Conservation (phyloP, 2,329 filamentous ascomycete genomes). For the Penicillium polonicum region DNA sequence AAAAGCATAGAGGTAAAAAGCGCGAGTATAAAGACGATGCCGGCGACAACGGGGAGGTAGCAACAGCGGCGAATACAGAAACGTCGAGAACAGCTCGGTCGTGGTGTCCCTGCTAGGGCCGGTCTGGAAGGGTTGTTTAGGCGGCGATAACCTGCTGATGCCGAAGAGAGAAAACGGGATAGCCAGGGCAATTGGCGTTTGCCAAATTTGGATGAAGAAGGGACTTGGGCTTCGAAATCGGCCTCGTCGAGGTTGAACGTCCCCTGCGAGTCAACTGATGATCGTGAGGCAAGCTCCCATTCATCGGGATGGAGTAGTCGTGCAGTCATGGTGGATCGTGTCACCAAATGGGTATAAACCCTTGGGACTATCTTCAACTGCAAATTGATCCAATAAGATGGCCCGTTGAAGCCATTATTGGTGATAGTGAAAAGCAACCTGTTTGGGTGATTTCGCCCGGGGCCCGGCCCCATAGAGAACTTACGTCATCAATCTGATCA, state of each 20-base stretch:
- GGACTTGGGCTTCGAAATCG: constrained; percentile 43
- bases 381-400: not conserved
- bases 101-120: constrained; percentile 22
- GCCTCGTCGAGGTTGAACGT: constrained; percentile 44
- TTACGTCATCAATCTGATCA: constrained; percentile 6
- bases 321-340: constrained; percentile 33
- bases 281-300: constrained; percentile 42
- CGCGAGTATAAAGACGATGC: constrained; percentile 34
- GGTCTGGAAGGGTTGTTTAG: constrained; percentile 29
- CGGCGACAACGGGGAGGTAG: constrained; percentile 28
- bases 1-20: constrained; percentile 50
- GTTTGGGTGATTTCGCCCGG: not conserved
- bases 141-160: constrained; percentile 33
- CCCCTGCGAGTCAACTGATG: constrained; percentile 41
- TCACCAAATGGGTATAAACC: constrained; percentile 15
- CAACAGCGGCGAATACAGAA: constrained; percentile 32
- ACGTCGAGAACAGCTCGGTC: constrained; percentile 30
- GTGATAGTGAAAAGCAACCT: not conserved
- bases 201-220: constrained; percentile 28
- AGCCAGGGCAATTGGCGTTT: constrained; percentile 25
- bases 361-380: constrained; percentile 11
- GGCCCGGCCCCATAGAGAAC: not conserved
- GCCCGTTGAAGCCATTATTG: constrained; percentile 1
- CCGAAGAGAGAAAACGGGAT: constrained; percentile 29
- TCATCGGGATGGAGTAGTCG: constrained; percentile 43